Evolutionary conservation across 177 flowering plant species (phyloP).

Genomic region (Vitis hybrid): DNA sequence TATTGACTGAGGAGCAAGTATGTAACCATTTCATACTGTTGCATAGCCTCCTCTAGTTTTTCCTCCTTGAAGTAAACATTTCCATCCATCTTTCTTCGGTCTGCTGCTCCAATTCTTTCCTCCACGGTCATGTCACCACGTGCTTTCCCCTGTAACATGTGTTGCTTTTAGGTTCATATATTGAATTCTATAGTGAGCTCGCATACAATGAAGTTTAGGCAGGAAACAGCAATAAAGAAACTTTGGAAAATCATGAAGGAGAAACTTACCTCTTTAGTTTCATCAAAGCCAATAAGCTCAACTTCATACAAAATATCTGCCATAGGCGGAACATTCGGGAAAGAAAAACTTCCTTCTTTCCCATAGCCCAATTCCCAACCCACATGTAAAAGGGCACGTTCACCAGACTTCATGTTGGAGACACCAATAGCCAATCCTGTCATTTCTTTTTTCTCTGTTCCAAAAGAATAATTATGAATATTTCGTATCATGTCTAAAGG

Average conservation of each 20-base stretch:
- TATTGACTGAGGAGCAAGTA: conserved; percentile 11
- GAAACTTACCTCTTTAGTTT: conserved; percentile 73
- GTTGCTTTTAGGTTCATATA: neutral
- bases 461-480: conserved; percentile 12
- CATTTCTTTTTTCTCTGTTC: conserved; percentile 86
- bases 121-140: conserved; percentile 96
- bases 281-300: conserved; percentile 96
- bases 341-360: conserved; percentile 93
- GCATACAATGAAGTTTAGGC: neutral
- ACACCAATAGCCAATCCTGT: conserved; percentile 83
- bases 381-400: conserved; percentile 81
- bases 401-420: conserved; percentile 88
- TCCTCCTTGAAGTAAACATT: conserved; percentile 84
- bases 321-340: conserved; percentile 97
- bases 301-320: conserved; percentile 90
- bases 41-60: conserved; percentile 95
- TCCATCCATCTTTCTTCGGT: conserved; percentile 90
- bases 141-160: conserved; percentile 71
- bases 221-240: neutral
- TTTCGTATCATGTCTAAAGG: neutral
- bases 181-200: no score
- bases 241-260: neutral
- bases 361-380: conserved; percentile 98
- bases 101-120: conserved; percentile 93
- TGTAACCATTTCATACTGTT: conserved; percentile 95